Base-by-base conservation (phyloP, 2,329 filamentous ascomycete genomes). In the Alternaria triticimaculans region DNA sequence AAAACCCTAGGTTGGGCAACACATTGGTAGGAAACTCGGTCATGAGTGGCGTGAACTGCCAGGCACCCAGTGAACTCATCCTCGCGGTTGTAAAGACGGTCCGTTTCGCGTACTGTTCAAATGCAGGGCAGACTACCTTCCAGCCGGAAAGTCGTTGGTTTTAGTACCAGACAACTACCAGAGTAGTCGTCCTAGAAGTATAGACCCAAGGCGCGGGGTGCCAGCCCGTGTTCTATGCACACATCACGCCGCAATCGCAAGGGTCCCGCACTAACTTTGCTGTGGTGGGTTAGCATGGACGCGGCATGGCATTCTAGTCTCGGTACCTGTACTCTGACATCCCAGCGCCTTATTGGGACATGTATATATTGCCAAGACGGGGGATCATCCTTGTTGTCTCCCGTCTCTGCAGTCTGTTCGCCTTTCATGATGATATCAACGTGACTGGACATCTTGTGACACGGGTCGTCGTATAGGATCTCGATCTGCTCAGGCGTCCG, bases 1-100 rank as follows among this genome's bases (percentile, higher is more conserved):
- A 78, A 56, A 70, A 77, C 4, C 62, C 70, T 9, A 73, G 25
- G 46, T 78, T 78, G 1, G 76, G 76, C 6, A 78, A 65, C 9
- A 78, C 61, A 53, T 60, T 71, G 9, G 65, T 57, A 7, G 73
- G 68, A 41, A 76, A 76, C 3, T 65, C 58, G 6, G 67, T 73
- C 25, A 71, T 46, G 11, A 77, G 66, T 14, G 76, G 74, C 20
- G 64, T 61, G 55, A 78, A 78, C 28, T 68, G 62, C 76, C 75
- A 78, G 33, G 67, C 65, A 25, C 75, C 71, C 26, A 75, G 64
- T n/a, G 63, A 68, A 49, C 28, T 64, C 69, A 72, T 72, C 11
- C 14, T 63, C 56, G 21, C 20, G 11, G 48, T 43, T 20, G 18
- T 53, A 9, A 53, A 18, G 30, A 41, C 49, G 44, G 20, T 15